These are phyloP conservation scores for Mucor mucedo DNA, from an alignment of 371 early-diverging fungal genomes.

Conservation along the genomic window DNA sequence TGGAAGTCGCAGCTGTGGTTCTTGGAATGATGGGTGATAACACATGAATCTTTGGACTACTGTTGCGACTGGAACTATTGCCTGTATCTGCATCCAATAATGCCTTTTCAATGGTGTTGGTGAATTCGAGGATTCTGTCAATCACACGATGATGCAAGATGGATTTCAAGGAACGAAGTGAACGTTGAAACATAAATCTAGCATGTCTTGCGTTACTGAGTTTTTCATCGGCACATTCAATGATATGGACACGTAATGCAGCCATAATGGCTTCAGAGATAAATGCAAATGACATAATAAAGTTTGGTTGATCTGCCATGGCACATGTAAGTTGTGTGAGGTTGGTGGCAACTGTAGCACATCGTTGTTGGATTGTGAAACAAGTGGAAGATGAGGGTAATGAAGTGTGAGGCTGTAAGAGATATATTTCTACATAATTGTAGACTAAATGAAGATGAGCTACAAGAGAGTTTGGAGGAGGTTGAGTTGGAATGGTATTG, in stretches of 20 bases:
- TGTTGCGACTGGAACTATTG: slow-evolving; percentile 13
- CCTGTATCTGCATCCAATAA: slow-evolving; percentile 22
- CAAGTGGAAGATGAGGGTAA: slow-evolving; percentile 6
- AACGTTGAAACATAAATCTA: slow-evolving; percentile 45
- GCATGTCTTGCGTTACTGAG: slow-evolving; percentile 33
- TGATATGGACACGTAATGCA: slow-evolving; percentile 23
- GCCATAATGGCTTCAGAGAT: slow-evolving; percentile 22
- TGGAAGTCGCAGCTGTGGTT: not conserved
- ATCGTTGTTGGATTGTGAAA: slow-evolving; percentile 28
- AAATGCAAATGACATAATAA: slow-evolving; percentile 23
- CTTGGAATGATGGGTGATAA: slow-evolving; percentile 27
- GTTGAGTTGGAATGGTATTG: slow-evolving; percentile 27
- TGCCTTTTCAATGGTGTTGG: slow-evolving; percentile 19
- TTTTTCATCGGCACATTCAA: slow-evolving; percentile 27
- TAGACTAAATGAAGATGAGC: slow-evolving; percentile 34
- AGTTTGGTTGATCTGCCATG: slow-evolving; percentile 24
- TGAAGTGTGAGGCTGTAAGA: slow-evolving; percentile 11
- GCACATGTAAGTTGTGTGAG: slow-evolving; percentile 27
- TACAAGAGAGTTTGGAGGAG: slow-evolving; percentile 36
- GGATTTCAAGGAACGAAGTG: slow-evolving; percentile 24
- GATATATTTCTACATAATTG: slow-evolving; percentile 25
- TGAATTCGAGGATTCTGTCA: slow-evolving; percentile 32
- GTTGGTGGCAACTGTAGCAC: slow-evolving; percentile 24
- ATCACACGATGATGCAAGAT: slow-evolving; percentile 25
- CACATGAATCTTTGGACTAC: slow-evolving; percentile 20